Evolutionary conservation across 306 rosid species (phyloP), one percentile per base, ranked within the genome.

Genomic region (Vigna nakashimae): DNA sequence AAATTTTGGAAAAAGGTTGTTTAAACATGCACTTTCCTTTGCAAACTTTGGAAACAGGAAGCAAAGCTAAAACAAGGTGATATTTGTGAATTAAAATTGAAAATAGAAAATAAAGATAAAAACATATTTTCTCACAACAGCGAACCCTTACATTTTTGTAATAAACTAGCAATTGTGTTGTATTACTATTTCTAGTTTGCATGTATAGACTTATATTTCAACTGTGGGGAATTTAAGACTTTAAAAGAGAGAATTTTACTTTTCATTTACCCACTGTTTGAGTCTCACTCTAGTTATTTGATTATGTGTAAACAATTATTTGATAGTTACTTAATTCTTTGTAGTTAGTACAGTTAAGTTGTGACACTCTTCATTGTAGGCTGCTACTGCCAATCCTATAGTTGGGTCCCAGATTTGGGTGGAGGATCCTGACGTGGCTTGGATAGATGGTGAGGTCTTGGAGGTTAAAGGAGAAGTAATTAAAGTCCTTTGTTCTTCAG

Each of bases 401-500:
- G 87, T 86, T 81, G 97, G 97, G 24, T 78, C 96, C 40, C 84
- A 82, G 69, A 83, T 92, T 67, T 92, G 97, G 97, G 77, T 92
- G 78, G 97, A 90, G 88, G 93, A 92, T 82, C 84, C 86, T 30
- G 89, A 86, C 51, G 89, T 46, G 79, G 92, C 96, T 67, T 92
- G 97, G 97, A 65, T 90, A 46, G 94, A 92, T 62, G 96, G 96
- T 32, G 94, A 92, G 82, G 88, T 92, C 78, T 64, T 82, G 77
- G 87, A 84, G 85, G 83, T 88, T 74, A 83, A 84, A 24, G 89
- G 94, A 56, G 89, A 86, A 65, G 84, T 80, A 55, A 77, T 90
- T 79, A 89, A 86, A 80, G 92, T 90, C 75, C 86, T 83, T 40
- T 86, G 90, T 82, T 80, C 90, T 76, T 88, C 90, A 7, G 96